Evolutionary conservation across 1,284 basidiomycete genomes (phyloP), one percentile per base, ranked within the genome.

Genomic region (Irpex lacteus): DNA sequence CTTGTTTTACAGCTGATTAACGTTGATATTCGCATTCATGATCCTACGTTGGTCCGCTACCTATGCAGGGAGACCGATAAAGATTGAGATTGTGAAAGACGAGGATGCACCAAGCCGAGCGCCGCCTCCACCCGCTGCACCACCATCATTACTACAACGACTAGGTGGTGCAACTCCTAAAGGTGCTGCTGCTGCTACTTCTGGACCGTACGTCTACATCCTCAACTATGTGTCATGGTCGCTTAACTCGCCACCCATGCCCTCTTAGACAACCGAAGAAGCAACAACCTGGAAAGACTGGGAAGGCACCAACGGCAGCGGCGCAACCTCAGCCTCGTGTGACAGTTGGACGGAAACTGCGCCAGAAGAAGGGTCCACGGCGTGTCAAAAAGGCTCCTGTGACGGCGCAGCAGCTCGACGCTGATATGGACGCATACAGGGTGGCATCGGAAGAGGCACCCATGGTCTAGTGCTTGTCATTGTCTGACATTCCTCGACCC

Each of bases 371-470:
- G 69, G 89, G 89, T 0, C 85, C 88, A 0, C 85, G 82, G 69
- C 81, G 89, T 59, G 71, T 88, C 50, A 87, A 87, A 71, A 90
- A 90, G 72, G 70, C 70, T 60, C 66, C 69, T 61, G 66, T 71
- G 54, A 79, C 82, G 1, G 72, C 73, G 26, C 82, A 80, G 37
- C 80, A 89, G 66, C 77, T 91, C 36, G 89, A 91, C 72, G 78
- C 81, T 72, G 89, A 91, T 73, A 90, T 91, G 85, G 89, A 91
- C 62, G 86, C 89, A 59, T 91, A 90, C 68, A 79, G 81, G 38
- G 83, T 85, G 56, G 60, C 63, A 13, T 66, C 65, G n/a, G 36
- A 65, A 19, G 60, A 63, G 11, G 40, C 40, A 11, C 11, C 40
- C 11, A 44, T 44, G 40, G 8, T 15, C 26, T 26, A 26, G 26